Evolutionary conservation across 2,329 filamentous ascomycete species (phyloP).

Genomic region (Diplodia corticola): DNA sequence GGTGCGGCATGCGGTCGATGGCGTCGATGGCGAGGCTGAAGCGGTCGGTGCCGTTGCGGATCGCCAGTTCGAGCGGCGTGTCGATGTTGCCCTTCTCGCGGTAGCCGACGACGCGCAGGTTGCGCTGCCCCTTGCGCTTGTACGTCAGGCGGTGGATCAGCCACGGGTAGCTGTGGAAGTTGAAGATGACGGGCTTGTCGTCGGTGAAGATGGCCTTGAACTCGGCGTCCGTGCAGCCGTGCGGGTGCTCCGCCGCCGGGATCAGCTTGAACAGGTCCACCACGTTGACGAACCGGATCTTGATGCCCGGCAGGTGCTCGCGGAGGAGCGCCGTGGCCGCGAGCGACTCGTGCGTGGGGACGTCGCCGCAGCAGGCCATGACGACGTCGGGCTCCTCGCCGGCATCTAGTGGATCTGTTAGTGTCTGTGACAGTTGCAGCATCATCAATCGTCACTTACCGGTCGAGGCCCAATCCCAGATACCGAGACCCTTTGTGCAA

Average conservation of each 20-base stretch:
- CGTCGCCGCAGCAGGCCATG: constrained; percentile 75
- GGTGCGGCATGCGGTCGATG: constrained; percentile 64
- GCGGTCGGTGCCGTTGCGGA: constrained; percentile 74
- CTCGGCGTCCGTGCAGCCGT: constrained; percentile 67
- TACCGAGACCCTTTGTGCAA: constrained; percentile 76
- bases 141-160: constrained; percentile 76
- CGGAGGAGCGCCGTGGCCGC: constrained; percentile 73
- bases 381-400: constrained; percentile 70
- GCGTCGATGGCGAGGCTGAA: constrained; percentile 77
- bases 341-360: constrained; percentile 71
- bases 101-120: constrained; percentile 76
- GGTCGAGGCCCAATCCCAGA: constrained; percentile 73
- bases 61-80: constrained; percentile 75
- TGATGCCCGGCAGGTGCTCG: constrained; percentile 69
- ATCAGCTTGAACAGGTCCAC: constrained; percentile 82
- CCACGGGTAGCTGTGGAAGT: constrained; percentile 84
- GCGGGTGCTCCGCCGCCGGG: constrained; percentile 67
- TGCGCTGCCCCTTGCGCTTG: constrained; percentile 66
- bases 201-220: constrained; percentile 71
- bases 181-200: constrained; percentile 74
- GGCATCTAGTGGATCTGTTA: constrained; percentile 48
- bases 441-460: not conserved
- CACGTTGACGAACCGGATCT: constrained; percentile 76
- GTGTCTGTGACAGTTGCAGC: constrained; percentile 31
- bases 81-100: constrained; percentile 84